Percentiles rank a stretch among this genome's conserved stretches.
phyloP scores from a whole-genome alignment of 2,329 filamentous ascomycete genomes.

The Salinomyces thailandicus region DNA sequence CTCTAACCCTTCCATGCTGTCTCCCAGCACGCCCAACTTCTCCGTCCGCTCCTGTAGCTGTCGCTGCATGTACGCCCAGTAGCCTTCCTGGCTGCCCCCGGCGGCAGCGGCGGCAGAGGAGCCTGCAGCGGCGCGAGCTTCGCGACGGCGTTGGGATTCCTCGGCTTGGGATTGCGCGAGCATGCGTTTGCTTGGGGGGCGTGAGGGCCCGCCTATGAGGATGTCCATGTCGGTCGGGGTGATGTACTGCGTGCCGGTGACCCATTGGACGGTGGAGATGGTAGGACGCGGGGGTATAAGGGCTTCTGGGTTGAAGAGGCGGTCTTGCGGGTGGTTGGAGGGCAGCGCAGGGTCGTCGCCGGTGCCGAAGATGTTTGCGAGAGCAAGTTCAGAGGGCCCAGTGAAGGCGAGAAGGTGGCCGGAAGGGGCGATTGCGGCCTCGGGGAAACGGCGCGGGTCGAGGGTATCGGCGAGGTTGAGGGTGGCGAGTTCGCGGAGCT shows the following conservation, averaged over 20 bases:
- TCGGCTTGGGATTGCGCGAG: slow-evolving; percentile 67
- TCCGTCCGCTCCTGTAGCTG: slow-evolving; percentile 88
- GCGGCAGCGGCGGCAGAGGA: slow-evolving; percentile 7
- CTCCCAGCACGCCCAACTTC: slow-evolving; percentile 69
- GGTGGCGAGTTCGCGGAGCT: slow-evolving; percentile 69
- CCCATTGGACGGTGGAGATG: slow-evolving; percentile 94
- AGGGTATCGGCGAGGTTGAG: slow-evolving; percentile 55
- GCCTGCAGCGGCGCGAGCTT: slow-evolving; percentile 27
- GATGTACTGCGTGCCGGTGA: slow-evolving; percentile 86
- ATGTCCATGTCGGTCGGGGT: slow-evolving; percentile 80
- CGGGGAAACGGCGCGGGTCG: slow-evolving; percentile 60
- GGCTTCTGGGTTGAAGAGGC: slow-evolving; percentile 66
- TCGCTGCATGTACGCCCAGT: slow-evolving; percentile 69
- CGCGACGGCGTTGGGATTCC: slow-evolving; percentile 45
- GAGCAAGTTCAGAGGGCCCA: slow-evolving; percentile 72
- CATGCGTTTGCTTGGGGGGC: slow-evolving; percentile 83
- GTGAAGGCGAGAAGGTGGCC: slow-evolving; percentile 83
- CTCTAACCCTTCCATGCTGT: slow-evolving; percentile 73
- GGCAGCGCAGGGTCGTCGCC: slow-evolving; percentile 44
- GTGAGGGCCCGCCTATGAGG: slow-evolving; percentile 77
- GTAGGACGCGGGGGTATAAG: slow-evolving; percentile 71
- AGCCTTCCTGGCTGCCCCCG: slow-evolving; percentile 45
- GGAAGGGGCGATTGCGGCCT: slow-evolving; percentile 60
- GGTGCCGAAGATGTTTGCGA: slow-evolving; percentile 77
- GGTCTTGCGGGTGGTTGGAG: slow-evolving; percentile 47